These are phyloP conservation scores for Adansonia madagascariensis DNA, from an alignment of 441 rosid genomes.

Conservation along the genomic window DNA sequence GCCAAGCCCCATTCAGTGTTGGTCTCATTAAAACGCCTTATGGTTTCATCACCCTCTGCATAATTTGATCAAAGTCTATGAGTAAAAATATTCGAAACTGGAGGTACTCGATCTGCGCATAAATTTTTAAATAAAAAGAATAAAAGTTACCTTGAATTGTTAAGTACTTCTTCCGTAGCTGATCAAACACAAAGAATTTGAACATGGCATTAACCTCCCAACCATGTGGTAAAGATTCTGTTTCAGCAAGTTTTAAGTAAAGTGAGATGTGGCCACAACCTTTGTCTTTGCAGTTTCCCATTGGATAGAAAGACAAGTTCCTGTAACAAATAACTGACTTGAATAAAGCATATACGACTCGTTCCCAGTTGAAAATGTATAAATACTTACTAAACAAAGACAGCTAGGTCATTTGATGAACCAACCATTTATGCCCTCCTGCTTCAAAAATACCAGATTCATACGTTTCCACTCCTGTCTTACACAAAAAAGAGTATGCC, in stretches of 20 bases:
- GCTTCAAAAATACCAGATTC: slow-evolving; percentile 37
- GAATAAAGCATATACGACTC: no score
- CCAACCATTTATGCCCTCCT: slow-evolving; percentile 47
- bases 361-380: no score
- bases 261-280: slow-evolving; percentile 34
- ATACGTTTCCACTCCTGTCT: not conserved
- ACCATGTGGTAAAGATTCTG: not conserved
- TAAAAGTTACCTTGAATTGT: slow-evolving; percentile 31
- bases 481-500: slow-evolving; percentile 2
- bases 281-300: slow-evolving; percentile 36
- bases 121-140: not conserved
- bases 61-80: not conserved
- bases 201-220: slow-evolving; percentile 21
- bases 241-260: slow-evolving; percentile 40
- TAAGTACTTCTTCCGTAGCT: slow-evolving; percentile 21
- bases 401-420: not conserved
- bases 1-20: slow-evolving; percentile 30
- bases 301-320: slow-evolving; percentile 42
- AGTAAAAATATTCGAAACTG: not conserved
- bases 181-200: slow-evolving; percentile 39
- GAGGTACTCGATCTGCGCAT: not conserved
- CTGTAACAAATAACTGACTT: slow-evolving; percentile 18
- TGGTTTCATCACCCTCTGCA: slow-evolving; percentile 9
- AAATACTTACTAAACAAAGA: no score
- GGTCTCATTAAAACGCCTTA: slow-evolving; percentile 18